Base-by-base conservation (phyloP, 257 asterid species). In the Gentiana dahurica region DNA sequence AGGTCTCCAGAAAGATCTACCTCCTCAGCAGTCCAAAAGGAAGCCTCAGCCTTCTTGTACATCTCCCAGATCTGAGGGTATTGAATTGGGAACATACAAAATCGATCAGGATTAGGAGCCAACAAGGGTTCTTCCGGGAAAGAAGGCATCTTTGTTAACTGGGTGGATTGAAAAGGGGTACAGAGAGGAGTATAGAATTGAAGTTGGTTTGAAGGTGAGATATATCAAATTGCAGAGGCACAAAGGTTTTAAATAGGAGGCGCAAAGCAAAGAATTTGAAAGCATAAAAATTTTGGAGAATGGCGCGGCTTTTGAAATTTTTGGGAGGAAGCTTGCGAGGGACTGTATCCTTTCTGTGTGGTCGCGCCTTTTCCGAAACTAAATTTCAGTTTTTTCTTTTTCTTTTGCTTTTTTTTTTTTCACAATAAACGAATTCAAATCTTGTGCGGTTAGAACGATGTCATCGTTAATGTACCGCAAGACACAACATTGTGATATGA, bases 11-110 rank as follows among this genome's bases (percentile, higher is more conserved):
- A 85, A 5, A 87, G 62, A 63, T 87, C 97, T 3, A 91, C 98
- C 57, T 91, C 98, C 74, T 90, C 98, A 12, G 87, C 98, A 4
- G 98, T 90, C 96, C 98, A 90, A 69, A 90, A 90, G 12, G 98
- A 90, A 8, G 98, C 98, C 52, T 77, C 83, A 51, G 98, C 97
- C 41, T 91, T 91, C 79, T 91, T 91, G 78, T 91, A 91, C 96
- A 87, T 85, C 52, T 91, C 98, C 98, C 98, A 91, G 46, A 91
- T 78, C 56, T 92, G 87, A 0, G 95, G 98, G 71, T 92, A 92
- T 49, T 87, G 84, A 34, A 92, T 83, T 2, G 98, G 98, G 65
- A 92, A 92, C 98, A 92, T 92, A 10, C 95, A 92, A 78, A 92
- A 88, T 0, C 99, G 82, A 37, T 88, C 99, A 0, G 89, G 80